phyloP scores from a whole-genome alignment of 345 rosid species.

The Boechera stricta region DNA sequence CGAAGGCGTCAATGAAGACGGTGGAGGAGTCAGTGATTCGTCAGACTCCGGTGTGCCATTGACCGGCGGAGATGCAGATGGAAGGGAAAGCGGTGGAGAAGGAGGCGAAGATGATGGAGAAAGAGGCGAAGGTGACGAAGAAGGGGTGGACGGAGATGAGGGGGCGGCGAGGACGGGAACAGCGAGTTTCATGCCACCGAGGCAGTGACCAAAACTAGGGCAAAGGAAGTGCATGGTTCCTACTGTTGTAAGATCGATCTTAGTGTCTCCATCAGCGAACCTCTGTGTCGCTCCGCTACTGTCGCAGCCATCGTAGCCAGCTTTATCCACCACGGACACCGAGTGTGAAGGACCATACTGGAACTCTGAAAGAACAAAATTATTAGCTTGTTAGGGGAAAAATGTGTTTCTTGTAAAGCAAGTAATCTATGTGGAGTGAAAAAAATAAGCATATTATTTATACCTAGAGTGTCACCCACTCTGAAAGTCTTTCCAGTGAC shows the following conservation, averaged over 20 bases:
- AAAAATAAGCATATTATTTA: not conserved
- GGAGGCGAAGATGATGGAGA: not conserved
- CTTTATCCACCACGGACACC: slow-evolving; percentile 46
- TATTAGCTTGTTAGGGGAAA: not conserved
- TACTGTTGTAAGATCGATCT: slow-evolving; percentile 32
- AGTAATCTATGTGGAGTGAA: not conserved
- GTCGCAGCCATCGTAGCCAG: slow-evolving; percentile 42
- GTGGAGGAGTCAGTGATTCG: not conserved
- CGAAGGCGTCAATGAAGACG: slow-evolving; percentile 10
- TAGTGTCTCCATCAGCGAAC: slow-evolving; percentile 37
- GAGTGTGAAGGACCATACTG: slow-evolving; percentile 37
- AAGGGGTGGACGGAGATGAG: not conserved
- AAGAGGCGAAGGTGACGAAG: not conserved
- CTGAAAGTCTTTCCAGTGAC: slow-evolving; percentile 43
- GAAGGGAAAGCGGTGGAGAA: slow-evolving; percentile 7
- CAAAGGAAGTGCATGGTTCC: slow-evolving; percentile 47
- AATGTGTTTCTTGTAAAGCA: not conserved
- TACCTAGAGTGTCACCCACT: slow-evolving; percentile 51
- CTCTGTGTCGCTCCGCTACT: slow-evolving; percentile 18
- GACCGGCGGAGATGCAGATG: not conserved
- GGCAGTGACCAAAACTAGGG: slow-evolving; percentile 44
- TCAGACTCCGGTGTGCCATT: not conserved
- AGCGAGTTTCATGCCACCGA: slow-evolving; percentile 47
- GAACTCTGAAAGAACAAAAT: slow-evolving; percentile 35
- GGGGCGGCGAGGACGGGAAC: slow-evolving; percentile 35